phyloP scores from a whole-genome alignment of 2,329 filamentous ascomycete genomes.

The Myotisia sp. region DNA sequence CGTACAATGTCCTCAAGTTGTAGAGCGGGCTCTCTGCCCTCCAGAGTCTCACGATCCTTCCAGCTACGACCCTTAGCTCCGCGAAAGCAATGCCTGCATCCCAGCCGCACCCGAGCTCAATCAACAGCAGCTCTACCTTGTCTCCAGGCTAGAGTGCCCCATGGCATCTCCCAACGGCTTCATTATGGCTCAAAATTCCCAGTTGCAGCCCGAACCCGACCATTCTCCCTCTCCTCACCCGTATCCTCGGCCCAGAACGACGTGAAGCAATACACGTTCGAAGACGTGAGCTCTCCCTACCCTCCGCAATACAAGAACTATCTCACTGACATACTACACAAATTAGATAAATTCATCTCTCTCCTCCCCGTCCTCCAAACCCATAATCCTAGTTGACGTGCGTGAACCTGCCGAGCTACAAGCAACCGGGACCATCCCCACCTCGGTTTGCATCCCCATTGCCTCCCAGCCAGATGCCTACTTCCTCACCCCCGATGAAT shows the following conservation, averaged over 20 bases:
- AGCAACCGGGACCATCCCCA: slow-evolving; percentile 50
- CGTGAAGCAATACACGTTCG: slow-evolving; percentile 12
- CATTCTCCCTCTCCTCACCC: slow-evolving; percentile 2
- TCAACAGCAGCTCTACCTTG: neutral
- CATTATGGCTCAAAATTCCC: no score
- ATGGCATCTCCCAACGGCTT: no score
- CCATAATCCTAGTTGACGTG: slow-evolving; percentile 31
- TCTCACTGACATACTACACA: neutral
- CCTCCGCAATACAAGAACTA: neutral
- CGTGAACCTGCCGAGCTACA: slow-evolving; percentile 35
- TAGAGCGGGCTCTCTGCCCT: no score
- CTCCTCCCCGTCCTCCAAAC: slow-evolving; percentile 19
- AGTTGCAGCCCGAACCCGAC: neutral
- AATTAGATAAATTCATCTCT: slow-evolving; percentile 24
- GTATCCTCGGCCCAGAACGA: neutral
- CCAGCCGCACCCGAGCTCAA: neutral
- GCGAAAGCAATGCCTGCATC: neutral
- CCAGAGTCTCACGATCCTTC: neutral
- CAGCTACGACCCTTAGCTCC: neutral
- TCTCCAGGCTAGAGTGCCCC: no score
- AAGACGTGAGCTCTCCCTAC: slow-evolving; percentile 10
- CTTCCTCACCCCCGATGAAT: slow-evolving; percentile 61
- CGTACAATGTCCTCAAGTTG: no score
- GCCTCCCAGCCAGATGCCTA: slow-evolving; percentile 63
- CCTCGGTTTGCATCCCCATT: slow-evolving; percentile 69